Percentiles rank a stretch among this genome's conserved stretches.
Evolutionary conservation across 768 basidiomycete species (phyloP).

Genomic region (Podaxis sp.): DNA sequence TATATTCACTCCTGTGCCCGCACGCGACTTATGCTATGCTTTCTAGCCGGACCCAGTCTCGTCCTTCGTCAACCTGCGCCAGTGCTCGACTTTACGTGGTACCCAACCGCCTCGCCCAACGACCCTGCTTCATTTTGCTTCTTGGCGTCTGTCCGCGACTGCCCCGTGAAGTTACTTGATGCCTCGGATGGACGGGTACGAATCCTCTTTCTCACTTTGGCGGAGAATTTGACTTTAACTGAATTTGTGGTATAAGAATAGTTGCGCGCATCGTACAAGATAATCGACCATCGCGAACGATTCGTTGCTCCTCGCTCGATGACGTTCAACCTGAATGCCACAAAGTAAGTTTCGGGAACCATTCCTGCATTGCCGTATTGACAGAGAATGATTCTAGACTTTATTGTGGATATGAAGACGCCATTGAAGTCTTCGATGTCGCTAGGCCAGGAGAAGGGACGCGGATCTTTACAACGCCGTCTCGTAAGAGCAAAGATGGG

Average conservation of each 20-base stretch:
- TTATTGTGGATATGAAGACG: constrained; percentile 85
- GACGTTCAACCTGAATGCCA: constrained; percentile 68
- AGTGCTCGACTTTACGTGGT: constrained; percentile 83
- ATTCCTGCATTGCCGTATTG: background rate
- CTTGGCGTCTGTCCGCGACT: constrained; percentile 78
- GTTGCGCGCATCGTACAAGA: constrained; percentile 89
- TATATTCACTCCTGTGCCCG: background rate
- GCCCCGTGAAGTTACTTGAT: constrained; percentile 84
- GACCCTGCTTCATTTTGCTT: constrained; percentile 78
- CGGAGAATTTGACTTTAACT: background rate
- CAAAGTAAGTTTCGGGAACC: constrained; percentile 49
- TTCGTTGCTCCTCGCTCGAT: constrained; percentile 85
- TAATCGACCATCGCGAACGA: constrained; percentile 92
- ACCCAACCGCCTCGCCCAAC: constrained; percentile 64
- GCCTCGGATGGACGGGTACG: constrained; percentile 73
- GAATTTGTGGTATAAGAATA: constrained; percentile 29
- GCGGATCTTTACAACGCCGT: constrained; percentile 67
- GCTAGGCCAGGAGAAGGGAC: constrained; percentile 70
- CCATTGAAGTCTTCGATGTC: constrained; percentile 85
- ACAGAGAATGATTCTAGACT: constrained; percentile 43
- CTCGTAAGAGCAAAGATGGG: constrained; percentile 79
- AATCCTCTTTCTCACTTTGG: background rate
- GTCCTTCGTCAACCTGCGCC: constrained; percentile 60
- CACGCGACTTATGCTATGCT: background rate
- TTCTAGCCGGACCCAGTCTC: constrained; percentile 18